Conservation (phyloP, 2,329 filamentous ascomycete species). For the Alternaria brassicicola region DNA sequence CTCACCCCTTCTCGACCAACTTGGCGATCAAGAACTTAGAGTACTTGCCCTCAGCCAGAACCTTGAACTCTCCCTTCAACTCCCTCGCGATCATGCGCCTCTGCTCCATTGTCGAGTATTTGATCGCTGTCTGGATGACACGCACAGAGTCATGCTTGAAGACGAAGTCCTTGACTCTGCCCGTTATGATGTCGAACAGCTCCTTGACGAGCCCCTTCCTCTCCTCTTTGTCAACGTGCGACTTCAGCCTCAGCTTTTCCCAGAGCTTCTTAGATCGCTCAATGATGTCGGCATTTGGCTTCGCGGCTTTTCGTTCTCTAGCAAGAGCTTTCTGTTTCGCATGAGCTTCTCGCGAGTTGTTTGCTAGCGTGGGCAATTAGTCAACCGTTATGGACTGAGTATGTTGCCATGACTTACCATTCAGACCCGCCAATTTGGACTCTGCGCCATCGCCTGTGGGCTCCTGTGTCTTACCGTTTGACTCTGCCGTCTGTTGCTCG, state of each 20-base stretch:
- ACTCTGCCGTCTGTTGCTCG: slow-evolving; percentile 17
- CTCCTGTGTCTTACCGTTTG: slow-evolving; percentile 28
- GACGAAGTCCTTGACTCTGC: slow-evolving; percentile 90
- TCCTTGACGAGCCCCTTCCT: slow-evolving; percentile 84
- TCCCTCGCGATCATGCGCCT: slow-evolving; percentile 85
- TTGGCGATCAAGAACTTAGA: slow-evolving; percentile 98
- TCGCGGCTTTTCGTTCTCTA: slow-evolving; percentile 87
- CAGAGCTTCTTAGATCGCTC: slow-evolving; percentile 93
- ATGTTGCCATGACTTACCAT: slow-evolving; percentile 25
- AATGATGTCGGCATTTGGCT: slow-evolving; percentile 90
- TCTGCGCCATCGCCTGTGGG: slow-evolving; percentile 25
- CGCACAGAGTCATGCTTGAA: slow-evolving; percentile 99
- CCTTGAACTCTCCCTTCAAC: slow-evolving; percentile 80
- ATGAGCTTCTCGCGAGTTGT: slow-evolving; percentile 82
- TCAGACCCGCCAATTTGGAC: slow-evolving; percentile 34
- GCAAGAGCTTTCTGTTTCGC: slow-evolving; percentile 89
- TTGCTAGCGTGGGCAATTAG: slow-evolving; percentile 57
- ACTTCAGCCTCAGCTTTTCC: slow-evolving; percentile 92
- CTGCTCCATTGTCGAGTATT: slow-evolving; percentile 87
- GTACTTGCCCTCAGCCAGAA: slow-evolving; percentile 91
- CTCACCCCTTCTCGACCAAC: slow-evolving; percentile 78
- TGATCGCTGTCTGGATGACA: slow-evolving; percentile 94
- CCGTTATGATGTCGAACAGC: slow-evolving; percentile 89
- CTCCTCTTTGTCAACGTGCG: slow-evolving; percentile 88
- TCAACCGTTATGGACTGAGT: not conserved